Conservation (phyloP, 805 yeast genomes). For the Yarrowia yakushimensis region DNA sequence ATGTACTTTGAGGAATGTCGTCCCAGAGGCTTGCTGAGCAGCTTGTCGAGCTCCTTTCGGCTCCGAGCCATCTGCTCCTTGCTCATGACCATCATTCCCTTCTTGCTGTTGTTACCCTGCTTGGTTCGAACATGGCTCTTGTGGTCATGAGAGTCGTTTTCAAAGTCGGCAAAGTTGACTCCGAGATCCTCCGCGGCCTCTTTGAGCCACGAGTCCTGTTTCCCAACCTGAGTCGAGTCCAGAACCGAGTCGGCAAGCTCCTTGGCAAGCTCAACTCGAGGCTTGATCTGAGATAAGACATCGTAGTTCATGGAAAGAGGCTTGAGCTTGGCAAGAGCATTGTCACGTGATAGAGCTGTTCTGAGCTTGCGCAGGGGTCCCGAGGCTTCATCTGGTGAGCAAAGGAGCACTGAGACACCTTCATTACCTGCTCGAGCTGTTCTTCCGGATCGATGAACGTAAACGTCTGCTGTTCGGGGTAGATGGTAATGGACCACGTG, state of each 20-base stretch:
- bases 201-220: slow-evolving; percentile 68
- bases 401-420: slow-evolving; percentile 92
- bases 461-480: slow-evolving; percentile 91
- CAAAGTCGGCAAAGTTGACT: slow-evolving; percentile 63
- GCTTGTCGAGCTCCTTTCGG: slow-evolving; percentile 51
- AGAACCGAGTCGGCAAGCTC: slow-evolving; percentile 71
- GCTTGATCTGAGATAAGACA: slow-evolving; percentile 64
- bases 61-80: slow-evolving; percentile 48
- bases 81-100: slow-evolving; percentile 26
- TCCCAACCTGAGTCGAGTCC: slow-evolving; percentile 49
- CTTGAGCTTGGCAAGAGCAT: slow-evolving; percentile 45
- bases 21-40: slow-evolving; percentile 51
- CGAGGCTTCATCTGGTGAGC: slow-evolving; percentile 90
- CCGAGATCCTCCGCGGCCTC: slow-evolving; percentile 95
- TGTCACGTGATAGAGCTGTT: slow-evolving; percentile 46
- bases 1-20: slow-evolving; percentile 65
- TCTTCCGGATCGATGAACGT: slow-evolving; percentile 94
- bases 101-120: slow-evolving; percentile 35
- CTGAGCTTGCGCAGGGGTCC: slow-evolving; percentile 81
- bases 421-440: slow-evolving; percentile 94
- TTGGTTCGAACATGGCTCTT: slow-evolving; percentile 15
- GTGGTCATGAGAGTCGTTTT: slow-evolving; percentile 27
- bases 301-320: slow-evolving; percentile 74
- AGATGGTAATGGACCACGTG: slow-evolving; percentile 96
- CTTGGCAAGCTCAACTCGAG: slow-evolving; percentile 64